Evolutionary conservation across 108 stramenopile genomes (phyloP), one percentile per base, ranked within the genome.

Genomic region (Fragilariopsis cylindrus): DNA sequence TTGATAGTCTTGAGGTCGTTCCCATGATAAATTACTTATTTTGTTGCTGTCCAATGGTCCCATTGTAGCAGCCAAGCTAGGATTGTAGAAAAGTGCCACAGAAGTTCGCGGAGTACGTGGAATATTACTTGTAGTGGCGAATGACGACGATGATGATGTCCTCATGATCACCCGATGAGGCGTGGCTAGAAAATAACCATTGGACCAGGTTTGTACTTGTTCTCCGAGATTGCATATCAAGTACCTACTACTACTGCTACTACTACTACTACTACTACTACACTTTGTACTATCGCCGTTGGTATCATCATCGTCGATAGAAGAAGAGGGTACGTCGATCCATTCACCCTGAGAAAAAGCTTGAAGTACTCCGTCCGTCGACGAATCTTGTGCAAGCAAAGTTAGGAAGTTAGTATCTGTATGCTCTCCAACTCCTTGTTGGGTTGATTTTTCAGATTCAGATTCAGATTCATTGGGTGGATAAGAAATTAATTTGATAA

Each of bases 201-300:
- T 66, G 12, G 71, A 71, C 74, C 69, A 80, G 9, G 87, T 72
- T 72, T 91, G 75, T 50, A 84, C 82, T 49, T 85, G 82, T 75
- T 91, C 90, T 44, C 90, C 90, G 40, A 90, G 77, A 65, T 90
- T 90, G 77, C 87, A 88, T 52, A 88, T 69, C 57, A 90, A 70
- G 45, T 40, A 63, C 13, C 43, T 45, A n/a, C 41, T 45, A 45
- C 43, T 45, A n/a, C 41, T 45, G 62, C 19, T 63, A 45, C 62
- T 43, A 52, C 13, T 13, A 13, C 8, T 12, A 11, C 13, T 52
- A 9, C 13, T 52, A 40, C 8, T 12, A 48, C 79, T 80, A 16
- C 13, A 13, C 12, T 9, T 41, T n/a, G 8, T 45, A 41, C 15
- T 41, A 52, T 70, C 11, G n/a, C 55, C 50, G 52, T 70, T 53